Evolutionary conservation across 768 basidiomycete genomes (phyloP), one percentile per base, ranked within the genome.

Genomic region (Mycena olivaceomarginata): DNA sequence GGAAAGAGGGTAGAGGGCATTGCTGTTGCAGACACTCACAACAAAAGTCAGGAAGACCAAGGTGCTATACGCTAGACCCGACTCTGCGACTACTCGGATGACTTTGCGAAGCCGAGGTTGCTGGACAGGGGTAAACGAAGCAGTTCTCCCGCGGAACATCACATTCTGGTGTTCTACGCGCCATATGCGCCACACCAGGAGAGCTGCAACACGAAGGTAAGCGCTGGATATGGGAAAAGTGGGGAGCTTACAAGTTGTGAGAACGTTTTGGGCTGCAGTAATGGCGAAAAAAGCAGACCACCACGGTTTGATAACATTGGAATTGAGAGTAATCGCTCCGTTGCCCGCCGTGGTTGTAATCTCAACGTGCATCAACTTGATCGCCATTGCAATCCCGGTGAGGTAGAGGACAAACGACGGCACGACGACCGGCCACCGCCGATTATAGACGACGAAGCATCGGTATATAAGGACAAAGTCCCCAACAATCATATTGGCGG

Each of bases 251-350:
- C 51, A n/a, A 11, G 51, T 53, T n/a, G 51, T 53, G n/a, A 53
- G 51, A 22, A 53, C 51, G 51, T 53, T 53, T 53, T 53, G 51
- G 11, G 20, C 51, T 5, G 51, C 51, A 53, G 51, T 53, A 53
- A 53, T 53, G 51, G 51, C 51, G 20, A 53, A 53, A 18, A 53
- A 53, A 53, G 51, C 51, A 53, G 51, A 53, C 51, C 51, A 53
- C 51, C 51, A 53, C 51, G 51, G 51, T n/a, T 53, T 53, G 20
- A 53, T 53, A 2, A 53, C 51, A 53, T 53, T 53, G 51, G 51
- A 53, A 53, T 53, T 53, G 15, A 53, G 51, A 8, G 51, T 53
- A 7, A 53, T 53, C 9, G 6, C n/a, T 5, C 51, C 20, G 51
- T 53, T n/a, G n/a, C 51, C 20, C 20, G 15, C 18, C 11, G 46